Evolutionary conservation across 371 early-diverging fungal genomes (phyloP).

Genomic region (Parasitella parasitica): DNA sequence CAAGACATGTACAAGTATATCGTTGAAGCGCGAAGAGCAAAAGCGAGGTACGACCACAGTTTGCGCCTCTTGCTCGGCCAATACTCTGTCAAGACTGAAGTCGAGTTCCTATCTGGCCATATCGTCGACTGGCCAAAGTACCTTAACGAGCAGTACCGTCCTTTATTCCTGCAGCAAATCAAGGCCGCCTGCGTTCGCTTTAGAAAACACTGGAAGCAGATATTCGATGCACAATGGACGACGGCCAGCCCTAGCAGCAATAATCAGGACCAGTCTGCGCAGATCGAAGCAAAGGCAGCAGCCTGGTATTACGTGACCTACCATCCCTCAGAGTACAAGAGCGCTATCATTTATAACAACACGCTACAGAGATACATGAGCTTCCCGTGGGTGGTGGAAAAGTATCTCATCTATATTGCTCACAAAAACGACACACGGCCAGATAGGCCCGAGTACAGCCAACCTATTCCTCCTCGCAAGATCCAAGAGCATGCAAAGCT

Average conservation of each 20-base stretch:
- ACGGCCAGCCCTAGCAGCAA: background rate
- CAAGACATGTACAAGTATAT: constrained; percentile 55
- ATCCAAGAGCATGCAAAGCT: background rate
- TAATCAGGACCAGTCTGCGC: background rate
- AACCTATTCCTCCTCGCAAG: constrained; percentile 3
- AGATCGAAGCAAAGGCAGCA: constrained; percentile 52
- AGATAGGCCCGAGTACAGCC: background rate
- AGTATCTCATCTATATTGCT: constrained; percentile 50
- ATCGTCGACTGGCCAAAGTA: constrained; percentile 30
- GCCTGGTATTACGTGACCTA: constrained; percentile 76
- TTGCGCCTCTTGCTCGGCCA: constrained; percentile 57
- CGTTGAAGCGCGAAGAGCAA: constrained; percentile 42
- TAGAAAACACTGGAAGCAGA: constrained; percentile 32
- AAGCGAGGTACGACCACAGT: constrained; percentile 52
- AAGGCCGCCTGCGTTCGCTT: constrained; percentile 33
- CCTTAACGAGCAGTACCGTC: background rate
- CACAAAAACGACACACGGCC: constrained; percentile 5
- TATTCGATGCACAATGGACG: constrained; percentile 29
- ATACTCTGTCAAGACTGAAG: constrained; percentile 52
- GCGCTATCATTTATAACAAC: background rate
- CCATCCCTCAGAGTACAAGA: constrained; percentile 32
- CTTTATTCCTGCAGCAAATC: constrained; percentile 7
- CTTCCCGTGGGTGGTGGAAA: constrained; percentile 63
- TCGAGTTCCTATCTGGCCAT: constrained; percentile 43
- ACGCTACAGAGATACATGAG: constrained; percentile 29